These are phyloP conservation scores for Vanrija pseudolonga DNA, from an alignment of 1,284 basidiomycete species.

Conservation along the genomic window DNA sequence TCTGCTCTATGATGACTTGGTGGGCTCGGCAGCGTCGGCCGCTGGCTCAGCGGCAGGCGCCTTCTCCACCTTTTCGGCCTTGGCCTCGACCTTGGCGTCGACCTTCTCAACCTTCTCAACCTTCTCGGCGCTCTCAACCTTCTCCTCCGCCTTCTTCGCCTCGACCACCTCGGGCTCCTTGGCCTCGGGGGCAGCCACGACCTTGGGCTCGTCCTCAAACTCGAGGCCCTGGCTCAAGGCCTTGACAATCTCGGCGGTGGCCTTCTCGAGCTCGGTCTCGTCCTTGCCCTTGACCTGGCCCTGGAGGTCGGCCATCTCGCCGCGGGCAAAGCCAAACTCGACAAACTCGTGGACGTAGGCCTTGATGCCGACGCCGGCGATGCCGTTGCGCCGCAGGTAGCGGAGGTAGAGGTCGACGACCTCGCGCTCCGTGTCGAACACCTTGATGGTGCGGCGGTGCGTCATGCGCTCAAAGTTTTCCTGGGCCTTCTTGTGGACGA, in stretches of 20 bases:
- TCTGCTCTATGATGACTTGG: neutral
- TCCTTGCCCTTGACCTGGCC: constrained; percentile 5
- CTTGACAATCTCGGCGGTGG: constrained; percentile 25
- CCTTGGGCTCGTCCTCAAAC: constrained; percentile 8
- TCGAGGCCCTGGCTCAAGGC: constrained; percentile 18
- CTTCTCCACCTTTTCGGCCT: neutral
- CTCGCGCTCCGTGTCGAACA: constrained; percentile 79
- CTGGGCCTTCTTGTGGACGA: constrained; percentile 90
- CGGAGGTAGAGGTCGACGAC: constrained; percentile 77
- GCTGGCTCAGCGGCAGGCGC: too few species aligned
- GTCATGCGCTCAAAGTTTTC: constrained; percentile 90
- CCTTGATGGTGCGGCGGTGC: constrained; percentile 81
- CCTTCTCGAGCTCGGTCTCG: constrained; percentile 17
- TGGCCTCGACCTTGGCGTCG: neutral
- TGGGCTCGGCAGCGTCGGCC: too few species aligned
- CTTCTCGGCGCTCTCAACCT: neutral
- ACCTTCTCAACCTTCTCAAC: neutral
- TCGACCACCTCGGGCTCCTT: neutral
- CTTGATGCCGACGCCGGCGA: constrained; percentile 83
- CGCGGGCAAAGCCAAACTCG: constrained; percentile 62
- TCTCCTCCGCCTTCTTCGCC: neutral
- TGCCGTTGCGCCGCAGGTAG: constrained; percentile 71
- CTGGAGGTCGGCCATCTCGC: constrained; percentile 48
- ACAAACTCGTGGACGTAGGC: constrained; percentile 72
- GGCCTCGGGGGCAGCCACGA: neutral